Evolutionary conservation across 2,329 filamentous ascomycete species (phyloP).

Genomic region (Colletotrichum salicis): DNA sequence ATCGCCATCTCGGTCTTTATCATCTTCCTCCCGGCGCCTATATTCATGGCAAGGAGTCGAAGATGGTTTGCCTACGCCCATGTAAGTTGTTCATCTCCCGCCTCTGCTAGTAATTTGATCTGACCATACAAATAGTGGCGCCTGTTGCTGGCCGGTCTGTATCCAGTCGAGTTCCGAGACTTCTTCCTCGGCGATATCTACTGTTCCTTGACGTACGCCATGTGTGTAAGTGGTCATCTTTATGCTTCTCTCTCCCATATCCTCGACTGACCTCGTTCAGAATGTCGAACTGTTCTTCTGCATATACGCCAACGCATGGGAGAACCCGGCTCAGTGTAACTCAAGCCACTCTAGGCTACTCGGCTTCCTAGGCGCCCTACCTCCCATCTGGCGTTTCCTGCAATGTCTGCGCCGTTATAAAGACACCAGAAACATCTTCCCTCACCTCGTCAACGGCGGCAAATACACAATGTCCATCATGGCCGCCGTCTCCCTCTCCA

Average conservation of each 20-base stretch:
- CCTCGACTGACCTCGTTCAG: conserved; percentile 51
- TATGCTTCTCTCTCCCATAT: fast-evolving
- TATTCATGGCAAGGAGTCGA: conserved; percentile 80
- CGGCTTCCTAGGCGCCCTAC: conserved; percentile 85
- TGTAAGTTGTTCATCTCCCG: conserved; percentile 63
- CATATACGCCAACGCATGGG: conserved; percentile 84
- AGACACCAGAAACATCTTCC: conserved; percentile 88
- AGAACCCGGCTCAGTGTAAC: conserved; percentile 80
- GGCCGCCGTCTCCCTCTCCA: conserved; percentile 79
- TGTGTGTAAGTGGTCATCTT: conserved; percentile 71
- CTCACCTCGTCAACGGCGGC: conserved; percentile 89
- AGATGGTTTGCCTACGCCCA: conserved; percentile 92
- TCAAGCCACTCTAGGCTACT: conserved; percentile 84
- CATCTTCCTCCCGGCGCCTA: conserved; percentile 79
- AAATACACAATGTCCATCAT: conserved; percentile 91
- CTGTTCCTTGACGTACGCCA: conserved; percentile 91
- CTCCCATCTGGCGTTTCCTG: conserved; percentile 88
- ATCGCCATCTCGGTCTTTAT: conserved; percentile 74
- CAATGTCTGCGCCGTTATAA: conserved; percentile 91
- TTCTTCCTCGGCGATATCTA: conserved; percentile 99
- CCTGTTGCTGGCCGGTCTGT: conserved; percentile 83
- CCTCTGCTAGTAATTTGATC: neutral
- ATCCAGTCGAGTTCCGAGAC: conserved; percentile 95
- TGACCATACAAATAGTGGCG: conserved; percentile 73
- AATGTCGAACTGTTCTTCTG: conserved; percentile 96